phyloP scores from a whole-genome alignment of 257 asterid species.

The Phtheirospermum japonicum region DNA sequence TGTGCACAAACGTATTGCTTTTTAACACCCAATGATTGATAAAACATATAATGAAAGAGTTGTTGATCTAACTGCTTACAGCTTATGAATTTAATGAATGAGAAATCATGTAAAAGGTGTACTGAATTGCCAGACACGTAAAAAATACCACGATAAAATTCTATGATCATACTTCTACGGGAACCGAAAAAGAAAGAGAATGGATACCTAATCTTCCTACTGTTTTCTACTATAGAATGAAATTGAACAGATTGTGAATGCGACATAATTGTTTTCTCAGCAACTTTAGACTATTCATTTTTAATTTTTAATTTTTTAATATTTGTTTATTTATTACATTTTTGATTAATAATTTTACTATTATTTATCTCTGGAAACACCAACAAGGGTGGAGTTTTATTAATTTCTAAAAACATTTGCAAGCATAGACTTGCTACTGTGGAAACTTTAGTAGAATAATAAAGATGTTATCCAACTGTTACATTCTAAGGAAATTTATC shows the following conservation, averaged over 20 bases:
- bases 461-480: not conserved
- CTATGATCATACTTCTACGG: not conserved
- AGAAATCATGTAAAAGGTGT: constrained; percentile 5
- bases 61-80: not conserved
- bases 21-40: not conserved
- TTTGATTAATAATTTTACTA: not conserved
- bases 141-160: constrained; percentile 12
- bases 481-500: not conserved
- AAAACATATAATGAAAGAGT: not conserved
- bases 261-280: not conserved
- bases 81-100: not conserved
- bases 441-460: not conserved
- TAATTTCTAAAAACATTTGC: too few relatives aligned
- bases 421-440: not conserved
- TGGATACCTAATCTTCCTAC: not conserved
- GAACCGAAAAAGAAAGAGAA: not conserved
- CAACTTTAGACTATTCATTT: not conserved
- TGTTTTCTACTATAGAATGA: constrained; percentile 3
- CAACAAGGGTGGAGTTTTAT: not conserved
- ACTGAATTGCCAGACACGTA: constrained; percentile 3
- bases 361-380: not conserved
- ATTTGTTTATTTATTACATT: not conserved
- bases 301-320: too few relatives aligned
- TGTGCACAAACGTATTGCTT: not conserved
- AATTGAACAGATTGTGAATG: not conserved